Evolutionary conservation across 78 protist species (phyloP).

Genomic region (Trichosphaerium sp.): DNA sequence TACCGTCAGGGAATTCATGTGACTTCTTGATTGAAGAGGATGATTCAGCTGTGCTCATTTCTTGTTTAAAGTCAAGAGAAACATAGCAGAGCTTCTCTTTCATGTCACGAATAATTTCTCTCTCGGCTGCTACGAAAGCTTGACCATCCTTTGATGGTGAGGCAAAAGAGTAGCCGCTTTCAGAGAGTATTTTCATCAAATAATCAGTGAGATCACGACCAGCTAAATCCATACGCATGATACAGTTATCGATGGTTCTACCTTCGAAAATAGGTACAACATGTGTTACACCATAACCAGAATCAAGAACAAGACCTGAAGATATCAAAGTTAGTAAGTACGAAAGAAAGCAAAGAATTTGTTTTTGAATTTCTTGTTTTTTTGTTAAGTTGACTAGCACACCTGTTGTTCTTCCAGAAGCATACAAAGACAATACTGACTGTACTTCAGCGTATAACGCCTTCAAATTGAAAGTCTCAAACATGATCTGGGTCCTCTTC

Average conservation of each 20-base stretch:
- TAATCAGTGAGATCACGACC: constrained; percentile 73
- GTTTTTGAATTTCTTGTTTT: too few relatives aligned
- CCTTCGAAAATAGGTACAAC: constrained; percentile 80
- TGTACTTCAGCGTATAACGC: constrained; percentile 70
- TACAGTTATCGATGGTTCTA: constrained; percentile 41
- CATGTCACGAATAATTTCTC: too few relatives aligned
- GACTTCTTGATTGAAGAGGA: constrained; percentile 40
- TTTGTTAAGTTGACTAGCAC: too few relatives aligned
- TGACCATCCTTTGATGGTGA: constrained; percentile 71
- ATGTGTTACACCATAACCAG: constrained; percentile 70
- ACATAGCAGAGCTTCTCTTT: constrained; percentile 62
- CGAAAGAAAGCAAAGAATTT: too few relatives aligned
- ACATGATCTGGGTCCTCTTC: constrained; percentile 82
- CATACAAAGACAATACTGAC: constrained; percentile 71
- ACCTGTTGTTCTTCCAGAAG: constrained; percentile 83
- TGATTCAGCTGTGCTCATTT: constrained; percentile 24
- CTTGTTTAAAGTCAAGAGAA: constrained; percentile 13
- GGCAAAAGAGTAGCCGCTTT: constrained; percentile 60
- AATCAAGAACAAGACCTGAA: too few relatives aligned
- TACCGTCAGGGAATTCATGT: constrained; percentile 73
- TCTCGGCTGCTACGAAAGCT: constrained; percentile 54
- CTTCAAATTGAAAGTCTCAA: constrained; percentile 79
- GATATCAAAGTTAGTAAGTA: too few relatives aligned
- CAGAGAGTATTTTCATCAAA: constrained; percentile 53
- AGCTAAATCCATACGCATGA: constrained; percentile 18